These are phyloP conservation scores for Corchorus olitorius DNA, from an alignment of 345 rosid species.

Conservation along the genomic window DNA sequence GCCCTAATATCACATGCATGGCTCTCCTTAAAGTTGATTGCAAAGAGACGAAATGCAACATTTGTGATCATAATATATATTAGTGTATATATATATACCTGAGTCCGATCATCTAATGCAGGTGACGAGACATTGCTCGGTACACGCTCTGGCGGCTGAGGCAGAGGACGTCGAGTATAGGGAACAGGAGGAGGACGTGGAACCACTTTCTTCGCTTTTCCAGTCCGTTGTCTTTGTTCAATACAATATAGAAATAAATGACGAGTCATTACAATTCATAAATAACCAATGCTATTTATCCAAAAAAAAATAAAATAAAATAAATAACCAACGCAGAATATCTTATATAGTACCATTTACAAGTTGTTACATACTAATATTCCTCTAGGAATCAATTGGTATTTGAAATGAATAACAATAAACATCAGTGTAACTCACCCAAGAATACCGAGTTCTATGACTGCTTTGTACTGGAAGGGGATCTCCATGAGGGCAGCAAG, in stretches of 20 bases:
- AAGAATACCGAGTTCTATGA: slow-evolving; percentile 53
- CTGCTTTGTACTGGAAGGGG: slow-evolving; percentile 78
- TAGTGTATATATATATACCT: neutral
- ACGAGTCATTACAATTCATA: neutral
- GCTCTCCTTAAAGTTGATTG: neutral
- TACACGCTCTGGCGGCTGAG: slow-evolving; percentile 19
- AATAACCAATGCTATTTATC: no score
- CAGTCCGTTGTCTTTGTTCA: slow-evolving; percentile 42
- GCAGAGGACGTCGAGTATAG: slow-evolving; percentile 29
- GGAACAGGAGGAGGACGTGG: slow-evolving; percentile 73
- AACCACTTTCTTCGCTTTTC: slow-evolving; percentile 48
- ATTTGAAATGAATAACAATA: neutral
- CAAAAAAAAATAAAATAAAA: no score
- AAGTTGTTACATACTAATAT: no score
- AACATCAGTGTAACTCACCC: slow-evolving; percentile 47
- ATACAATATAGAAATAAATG: slow-evolving; percentile 5
- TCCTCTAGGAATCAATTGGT: no score
- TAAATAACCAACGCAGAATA: no score
- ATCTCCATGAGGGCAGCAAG: slow-evolving; percentile 94
- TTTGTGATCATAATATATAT: no score
- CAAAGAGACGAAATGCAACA: neutral
- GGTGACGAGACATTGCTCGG: slow-evolving; percentile 27
- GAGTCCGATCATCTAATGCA: slow-evolving; percentile 15
- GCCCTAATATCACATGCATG: neutral
- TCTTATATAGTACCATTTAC: no score